Percentiles rank a stretch among this genome's conserved stretches.
phyloP scores from a whole-genome alignment of 2,329 filamentous ascomycete species.

The Arachnomyces sp. region DNA sequence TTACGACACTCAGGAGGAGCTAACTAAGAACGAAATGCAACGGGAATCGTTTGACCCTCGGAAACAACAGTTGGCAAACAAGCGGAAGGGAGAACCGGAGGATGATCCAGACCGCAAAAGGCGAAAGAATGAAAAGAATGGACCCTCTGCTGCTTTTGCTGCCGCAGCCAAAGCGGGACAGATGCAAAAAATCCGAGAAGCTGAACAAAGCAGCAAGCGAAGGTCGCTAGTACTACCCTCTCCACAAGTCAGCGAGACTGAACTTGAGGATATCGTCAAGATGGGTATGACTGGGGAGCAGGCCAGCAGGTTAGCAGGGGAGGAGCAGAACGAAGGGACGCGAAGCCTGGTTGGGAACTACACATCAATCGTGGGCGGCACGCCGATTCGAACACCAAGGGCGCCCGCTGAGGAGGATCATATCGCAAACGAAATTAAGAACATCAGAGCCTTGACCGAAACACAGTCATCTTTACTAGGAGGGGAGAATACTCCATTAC shows the following conservation, averaged over 20 bases:
- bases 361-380: conserved; percentile 66
- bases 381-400: conserved; percentile 84
- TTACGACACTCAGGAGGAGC: conserved; percentile 84
- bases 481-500: conserved; percentile 83
- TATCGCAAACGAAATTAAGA: conserved; percentile 92
- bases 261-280: conserved; percentile 96
- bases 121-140: conserved; percentile 79
- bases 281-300: conserved; percentile 92
- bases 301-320: conserved; percentile 64
- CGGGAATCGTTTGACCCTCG: conserved; percentile 81
- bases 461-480: conserved; percentile 90
- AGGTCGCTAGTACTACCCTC: conserved; percentile 72
- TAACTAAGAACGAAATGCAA: conserved; percentile 70
- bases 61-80: conserved; percentile 82
- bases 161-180: conserved; percentile 89
- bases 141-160: conserved; percentile 67
- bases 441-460: conserved; percentile 83
- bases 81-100: conserved; percentile 86
- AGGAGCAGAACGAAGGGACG: conserved; percentile 76
- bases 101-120: conserved; percentile 73
- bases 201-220: conserved; percentile 92
- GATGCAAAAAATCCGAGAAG: conserved; percentile 88
- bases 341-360: conserved; percentile 83
- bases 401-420: conserved; percentile 89
- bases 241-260: conserved; percentile 84